A percentile compares a stretch with the other conserved stretches of the same genome.
Conservation (phyloP, 129 eudicot species). For the Smallanthus sonchifolius region DNA sequence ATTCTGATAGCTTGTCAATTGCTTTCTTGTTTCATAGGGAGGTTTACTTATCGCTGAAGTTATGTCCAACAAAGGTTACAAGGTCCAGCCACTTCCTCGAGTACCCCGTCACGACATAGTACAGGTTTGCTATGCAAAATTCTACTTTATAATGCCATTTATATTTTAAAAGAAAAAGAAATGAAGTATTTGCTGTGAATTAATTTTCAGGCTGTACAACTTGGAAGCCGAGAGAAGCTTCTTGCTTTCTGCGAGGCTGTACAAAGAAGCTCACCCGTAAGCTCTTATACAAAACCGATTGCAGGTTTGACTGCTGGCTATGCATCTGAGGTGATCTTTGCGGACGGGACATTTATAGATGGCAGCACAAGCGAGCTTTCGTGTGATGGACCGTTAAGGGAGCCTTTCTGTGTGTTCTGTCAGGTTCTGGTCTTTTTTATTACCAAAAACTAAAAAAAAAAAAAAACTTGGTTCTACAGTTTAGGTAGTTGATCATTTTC, state of each 20-base stretch:
- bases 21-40: constrained; percentile 47
- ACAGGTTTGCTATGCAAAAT: constrained; percentile 46
- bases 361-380: constrained; percentile 99
- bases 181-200: not conserved
- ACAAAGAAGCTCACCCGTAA: constrained; percentile 92
- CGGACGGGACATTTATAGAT: constrained; percentile 94
- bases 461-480: not conserved
- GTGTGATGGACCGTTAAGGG: constrained; percentile 94
- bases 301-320: constrained; percentile 92
- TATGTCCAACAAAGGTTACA: constrained; percentile 74
- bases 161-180: not conserved
- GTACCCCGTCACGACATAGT: constrained; percentile 80
- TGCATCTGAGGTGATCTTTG: constrained; percentile 99
- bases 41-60: constrained; percentile 83
- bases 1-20: not conserved
- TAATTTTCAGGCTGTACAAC: constrained; percentile 72
- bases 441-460: not conserved
- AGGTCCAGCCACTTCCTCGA: constrained; percentile 84
- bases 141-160: not conserved
- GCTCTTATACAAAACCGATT: constrained; percentile 81
- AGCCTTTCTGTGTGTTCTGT: constrained; percentile 78
- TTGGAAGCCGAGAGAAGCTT: constrained; percentile 73
- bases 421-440: constrained; percentile 50
- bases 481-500: not conserved
- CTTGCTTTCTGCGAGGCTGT: constrained; percentile 98